phyloP scores from a whole-genome alignment of 176 grass and related monocot species.

The Sorghum bicolor region Sorghum_bicolor_NCBIv3 NC_012878.2:3681501-3682000 shows the following conservation, averaged over 20 bases:
- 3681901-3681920: background rate
- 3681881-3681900: background rate
- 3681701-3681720: background rate
- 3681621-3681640: background rate
- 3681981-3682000: background rate
- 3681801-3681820: background rate
- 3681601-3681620: background rate
- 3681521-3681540: constrained; percentile 29
- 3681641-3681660: background rate
- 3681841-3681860: background rate
- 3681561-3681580: constrained; percentile 30
- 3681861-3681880: background rate
- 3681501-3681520: constrained; percentile 28
- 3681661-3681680: background rate
- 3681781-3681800: background rate
- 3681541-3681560: constrained; percentile 22
- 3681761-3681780: background rate
- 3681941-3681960: background rate
- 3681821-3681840: constrained; percentile 28
- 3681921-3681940: background rate
- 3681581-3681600: background rate
- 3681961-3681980: background rate
- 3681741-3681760: background rate
- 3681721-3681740: background rate
- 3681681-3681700: background rate